Conservation (phyloP, 2,329 filamentous ascomycete genomes). For the Aspergillus awamori region DNA sequence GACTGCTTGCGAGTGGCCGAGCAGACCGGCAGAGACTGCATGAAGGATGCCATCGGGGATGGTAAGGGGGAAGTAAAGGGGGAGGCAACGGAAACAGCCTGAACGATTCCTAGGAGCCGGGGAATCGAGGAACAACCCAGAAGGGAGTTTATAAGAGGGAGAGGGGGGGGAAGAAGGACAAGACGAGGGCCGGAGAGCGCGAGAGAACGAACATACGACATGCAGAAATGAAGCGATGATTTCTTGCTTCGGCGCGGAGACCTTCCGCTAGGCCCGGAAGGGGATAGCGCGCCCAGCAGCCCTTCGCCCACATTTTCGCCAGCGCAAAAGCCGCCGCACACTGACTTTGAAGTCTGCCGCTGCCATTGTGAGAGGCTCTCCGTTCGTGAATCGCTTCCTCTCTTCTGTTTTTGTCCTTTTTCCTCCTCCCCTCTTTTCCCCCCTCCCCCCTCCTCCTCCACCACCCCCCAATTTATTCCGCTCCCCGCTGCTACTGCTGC, state of each 20-base stretch:
- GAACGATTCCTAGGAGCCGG: not conserved
- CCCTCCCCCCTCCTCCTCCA: slow-evolving; percentile 18
- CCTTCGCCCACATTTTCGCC: slow-evolving; percentile 38
- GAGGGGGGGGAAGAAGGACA: slow-evolving; percentile 3
- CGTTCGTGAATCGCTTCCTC: slow-evolving; percentile 5
- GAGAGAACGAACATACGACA: slow-evolving; percentile 16
- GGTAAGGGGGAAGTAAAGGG: slow-evolving; percentile 13
- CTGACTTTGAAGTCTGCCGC: slow-evolving; percentile 12
- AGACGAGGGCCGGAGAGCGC: slow-evolving; percentile 11
- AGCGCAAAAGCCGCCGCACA: slow-evolving; percentile 32
- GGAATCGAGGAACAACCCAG: slow-evolving; percentile 7
- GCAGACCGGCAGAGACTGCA: slow-evolving; percentile 34
- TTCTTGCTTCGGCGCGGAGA: slow-evolving; percentile 30
- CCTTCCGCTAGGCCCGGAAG: slow-evolving; percentile 27
- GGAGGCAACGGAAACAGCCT: not conserved
- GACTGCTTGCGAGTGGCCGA: slow-evolving; percentile 42
- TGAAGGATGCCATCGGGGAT: slow-evolving; percentile 36
- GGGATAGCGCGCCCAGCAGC: slow-evolving; percentile 36
- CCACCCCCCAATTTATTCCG: slow-evolving; percentile 22
- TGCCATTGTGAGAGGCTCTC: slow-evolving; percentile 8
- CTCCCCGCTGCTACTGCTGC: slow-evolving; percentile 16
- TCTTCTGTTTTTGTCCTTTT: not conserved
- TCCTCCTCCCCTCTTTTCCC: slow-evolving; percentile 21
- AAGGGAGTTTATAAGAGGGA: slow-evolving; percentile 1
- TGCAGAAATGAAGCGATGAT: slow-evolving; percentile 23